Conservation (phyloP, 495 filamentous ascomycete species). For the Chlorociboria aeruginascens region DNA sequence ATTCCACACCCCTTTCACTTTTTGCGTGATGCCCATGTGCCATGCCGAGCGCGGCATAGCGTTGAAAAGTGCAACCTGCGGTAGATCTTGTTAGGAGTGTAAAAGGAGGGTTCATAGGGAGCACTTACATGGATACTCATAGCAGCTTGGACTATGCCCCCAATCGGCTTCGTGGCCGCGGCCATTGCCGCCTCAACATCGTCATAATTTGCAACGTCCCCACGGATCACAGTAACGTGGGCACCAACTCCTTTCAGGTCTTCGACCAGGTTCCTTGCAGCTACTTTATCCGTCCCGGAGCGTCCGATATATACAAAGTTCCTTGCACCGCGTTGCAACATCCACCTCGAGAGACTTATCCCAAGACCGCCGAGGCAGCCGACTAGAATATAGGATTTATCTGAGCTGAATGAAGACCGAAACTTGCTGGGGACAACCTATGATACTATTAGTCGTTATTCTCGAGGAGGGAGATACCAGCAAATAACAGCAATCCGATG, state of each 20-base stretch:
- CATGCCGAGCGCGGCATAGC: conserved; percentile 34
- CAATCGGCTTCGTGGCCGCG: conserved; percentile 23
- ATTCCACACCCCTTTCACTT: conserved; percentile 42
- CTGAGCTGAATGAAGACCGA: no score
- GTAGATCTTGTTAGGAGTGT: background rate
- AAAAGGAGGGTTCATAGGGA: background rate
- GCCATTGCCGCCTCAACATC: conserved; percentile 8
- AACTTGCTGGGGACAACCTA: no score
- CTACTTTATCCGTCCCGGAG: conserved; percentile 24
- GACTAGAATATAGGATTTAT: no score
- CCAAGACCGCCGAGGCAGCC: conserved; percentile 24
- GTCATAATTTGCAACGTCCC: conserved; percentile 21
- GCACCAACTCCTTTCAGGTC: background rate
- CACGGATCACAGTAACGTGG: background rate
- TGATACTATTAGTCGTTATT: no score
- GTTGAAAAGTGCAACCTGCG: background rate
- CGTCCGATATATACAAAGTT: conserved; percentile 49
- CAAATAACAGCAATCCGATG: no score
- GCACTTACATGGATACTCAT: background rate
- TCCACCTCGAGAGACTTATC: conserved; percentile 14
- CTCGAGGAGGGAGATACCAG: no score
- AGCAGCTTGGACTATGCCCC: conserved; percentile 28
- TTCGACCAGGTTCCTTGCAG: background rate
- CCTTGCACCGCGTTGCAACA: conserved; percentile 37
- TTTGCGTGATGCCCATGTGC: conserved; percentile 33